Evolutionary conservation across 305 asterid species (phyloP), one percentile per base, ranked within the genome.

Genomic region (Fraxinus angustifolia): DNA sequence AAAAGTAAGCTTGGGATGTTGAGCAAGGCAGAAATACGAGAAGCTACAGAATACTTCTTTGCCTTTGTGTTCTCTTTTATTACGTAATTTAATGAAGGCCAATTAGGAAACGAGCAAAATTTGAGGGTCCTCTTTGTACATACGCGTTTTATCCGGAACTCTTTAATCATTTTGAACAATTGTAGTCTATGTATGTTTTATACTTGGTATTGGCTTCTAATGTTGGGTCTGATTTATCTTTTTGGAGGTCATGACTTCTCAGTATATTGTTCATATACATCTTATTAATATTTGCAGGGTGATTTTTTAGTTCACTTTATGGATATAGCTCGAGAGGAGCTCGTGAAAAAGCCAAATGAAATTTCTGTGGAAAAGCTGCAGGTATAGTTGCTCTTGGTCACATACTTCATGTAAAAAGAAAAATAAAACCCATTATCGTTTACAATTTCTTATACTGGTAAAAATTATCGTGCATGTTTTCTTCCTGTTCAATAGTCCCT

Each of bases 301-400:
- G 99, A 94, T 90, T 96, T 94, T 87, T 84, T 96, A 89, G 98
- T 96, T 88, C 98, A 96, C 89, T 96, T 96, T 85, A 91, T 93
- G 98, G 99, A 96, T 88, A 94, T 94, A 81, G 97, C 98, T 87
- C 90, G 93, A 82, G 98, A 94, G 82, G 98, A 96, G 88, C 97
- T 96, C 87, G 56, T 88, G 84, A 96, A 96, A 88, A 92, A 91
- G 88, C 97, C 97, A 50, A 97, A 94, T 85, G 98, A 93, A 79
- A 94, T 96, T 68, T 92, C 99, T 82, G 93, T 84, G 60, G 99
- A 91, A 91, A 96, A 96, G 88, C 92, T 96, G 84, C 98, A 96
- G 99, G 99, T 94, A 67, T 84, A 85, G 82, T 34, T 76, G 17
- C 81, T 75, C 68, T 34, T 62, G 23, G 80, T 75, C 60, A 74